These are phyloP conservation scores for Globisporangium spinosum DNA, from an alignment of 352 stramenopile species.

Conservation along the genomic window DNA sequence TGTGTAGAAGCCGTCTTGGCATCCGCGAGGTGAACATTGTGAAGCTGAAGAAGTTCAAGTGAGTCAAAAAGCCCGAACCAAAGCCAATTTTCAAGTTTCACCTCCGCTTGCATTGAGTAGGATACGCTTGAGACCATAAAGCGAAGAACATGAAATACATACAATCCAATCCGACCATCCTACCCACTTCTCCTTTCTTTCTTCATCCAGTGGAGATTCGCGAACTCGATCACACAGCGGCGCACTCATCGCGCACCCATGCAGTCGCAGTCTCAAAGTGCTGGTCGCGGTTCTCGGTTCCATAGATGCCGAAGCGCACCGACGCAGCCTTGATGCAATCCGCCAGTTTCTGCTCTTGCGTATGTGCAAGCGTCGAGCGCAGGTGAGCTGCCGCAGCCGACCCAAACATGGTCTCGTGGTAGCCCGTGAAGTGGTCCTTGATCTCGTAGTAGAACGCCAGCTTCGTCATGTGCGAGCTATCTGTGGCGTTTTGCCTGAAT, in stretches of 20 bases:
- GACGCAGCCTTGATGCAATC: constrained; percentile 7
- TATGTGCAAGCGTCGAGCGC: not conserved
- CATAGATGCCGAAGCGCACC: not conserved
- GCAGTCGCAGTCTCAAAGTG: not conserved
- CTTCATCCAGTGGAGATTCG: not conserved
- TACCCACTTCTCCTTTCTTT: not conserved
- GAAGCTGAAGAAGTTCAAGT: not conserved
- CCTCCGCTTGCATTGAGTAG: not conserved
- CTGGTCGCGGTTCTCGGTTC: not conserved
- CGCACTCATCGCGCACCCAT: constrained; percentile 2
- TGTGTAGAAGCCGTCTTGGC: not conserved
- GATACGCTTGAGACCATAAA: not conserved
- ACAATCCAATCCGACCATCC: not conserved
- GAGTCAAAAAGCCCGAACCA: not conserved
- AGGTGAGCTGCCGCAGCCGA: not conserved
- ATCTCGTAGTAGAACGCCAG: constrained; percentile 52
- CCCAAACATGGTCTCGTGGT: constrained; percentile 21
- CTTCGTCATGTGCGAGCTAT: constrained; percentile 42
- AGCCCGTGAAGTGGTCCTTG: constrained; percentile 29
- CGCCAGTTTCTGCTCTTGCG: not conserved
- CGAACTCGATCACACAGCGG: not conserved
- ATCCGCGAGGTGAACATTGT: not conserved
- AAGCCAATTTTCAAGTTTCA: not conserved
- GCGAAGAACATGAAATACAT: constrained; percentile 7
- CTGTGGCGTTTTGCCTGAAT: not conserved